These are phyloP conservation scores for Aquilaria malaccensis DNA, from an alignment of 345 rosid species.

Conservation along the genomic window DNA sequence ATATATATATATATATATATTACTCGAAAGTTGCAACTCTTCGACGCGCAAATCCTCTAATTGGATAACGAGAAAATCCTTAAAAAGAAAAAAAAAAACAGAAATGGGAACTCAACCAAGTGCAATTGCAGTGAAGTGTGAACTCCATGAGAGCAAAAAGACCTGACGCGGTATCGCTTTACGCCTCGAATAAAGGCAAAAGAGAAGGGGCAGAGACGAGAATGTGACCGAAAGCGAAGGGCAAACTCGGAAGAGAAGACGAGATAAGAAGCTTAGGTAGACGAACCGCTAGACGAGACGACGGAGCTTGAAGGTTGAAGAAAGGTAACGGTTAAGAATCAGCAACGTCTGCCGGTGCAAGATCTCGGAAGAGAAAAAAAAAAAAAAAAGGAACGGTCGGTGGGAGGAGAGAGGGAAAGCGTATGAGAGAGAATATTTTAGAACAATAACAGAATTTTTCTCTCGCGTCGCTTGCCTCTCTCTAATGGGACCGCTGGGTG, in stretches of 20 bases:
- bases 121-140: neutral
- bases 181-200: constrained; percentile 28
- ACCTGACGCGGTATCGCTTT: constrained; percentile 20
- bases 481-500: constrained; percentile 23
- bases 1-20: neutral
- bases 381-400: neutral
- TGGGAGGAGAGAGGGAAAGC: neutral
- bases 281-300: constrained; percentile 12
- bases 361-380: constrained; percentile 8
- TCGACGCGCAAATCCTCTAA: too few species aligned
- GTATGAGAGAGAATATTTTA: constrained; percentile 11
- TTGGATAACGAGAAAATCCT: neutral
- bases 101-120: neutral
- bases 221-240: constrained; percentile 13
- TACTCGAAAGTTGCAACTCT: neutral
- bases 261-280: neutral
- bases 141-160: neutral
- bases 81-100: neutral
- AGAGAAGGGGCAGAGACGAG: constrained; percentile 6
- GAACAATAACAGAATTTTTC: neutral
- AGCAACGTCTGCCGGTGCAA: constrained; percentile 13
- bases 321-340: constrained; percentile 14
- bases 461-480: constrained; percentile 7
- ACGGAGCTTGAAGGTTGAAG: constrained; percentile 21
- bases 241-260: neutral